Conservation (phyloP, 2,329 filamentous ascomycete species). For the Aspergillus hiratsukae region DNA sequence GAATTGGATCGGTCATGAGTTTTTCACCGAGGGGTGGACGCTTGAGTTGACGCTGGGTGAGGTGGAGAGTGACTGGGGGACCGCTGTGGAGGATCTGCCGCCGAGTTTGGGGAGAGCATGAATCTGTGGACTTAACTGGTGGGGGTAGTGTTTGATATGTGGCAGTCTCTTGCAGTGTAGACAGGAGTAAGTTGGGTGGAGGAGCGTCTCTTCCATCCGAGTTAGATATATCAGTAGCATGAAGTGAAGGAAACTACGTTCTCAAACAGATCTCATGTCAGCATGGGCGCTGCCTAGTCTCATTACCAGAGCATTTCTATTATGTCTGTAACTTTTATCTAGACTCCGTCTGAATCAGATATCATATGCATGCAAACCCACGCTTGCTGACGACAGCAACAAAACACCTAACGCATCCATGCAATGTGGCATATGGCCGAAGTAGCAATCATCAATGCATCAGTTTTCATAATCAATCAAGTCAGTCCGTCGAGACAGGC, state of each 20-base stretch:
- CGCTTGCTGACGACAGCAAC: background rate
- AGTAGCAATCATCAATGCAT: background rate
- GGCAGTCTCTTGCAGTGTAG: too few relatives aligned
- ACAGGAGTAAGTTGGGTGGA: too few relatives aligned
- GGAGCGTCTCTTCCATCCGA: too few relatives aligned
- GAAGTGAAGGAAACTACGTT: background rate
- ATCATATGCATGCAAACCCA: background rate
- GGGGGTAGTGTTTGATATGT: too few relatives aligned
- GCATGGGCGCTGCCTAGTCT: background rate
- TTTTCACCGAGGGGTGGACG: slow-evolving; percentile 61
- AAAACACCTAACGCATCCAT: background rate
- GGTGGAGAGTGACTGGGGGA: slow-evolving; percentile 64
- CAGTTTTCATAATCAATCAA: background rate
- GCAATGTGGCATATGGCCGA: background rate
- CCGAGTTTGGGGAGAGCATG: slow-evolving; percentile 33
- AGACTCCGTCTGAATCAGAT: background rate
- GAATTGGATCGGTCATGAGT: slow-evolving; percentile 65
- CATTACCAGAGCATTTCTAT: background rate
- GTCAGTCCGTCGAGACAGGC: background rate
- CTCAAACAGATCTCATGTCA: background rate
- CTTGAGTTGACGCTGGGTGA: slow-evolving; percentile 59
- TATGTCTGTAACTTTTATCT: background rate
- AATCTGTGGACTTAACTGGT: background rate
- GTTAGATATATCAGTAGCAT: too few relatives aligned
- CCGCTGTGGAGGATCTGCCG: slow-evolving; percentile 54